Conservation (phyloP, 2,329 filamentous ascomycete genomes). For the Penicillium sp. region DNA sequence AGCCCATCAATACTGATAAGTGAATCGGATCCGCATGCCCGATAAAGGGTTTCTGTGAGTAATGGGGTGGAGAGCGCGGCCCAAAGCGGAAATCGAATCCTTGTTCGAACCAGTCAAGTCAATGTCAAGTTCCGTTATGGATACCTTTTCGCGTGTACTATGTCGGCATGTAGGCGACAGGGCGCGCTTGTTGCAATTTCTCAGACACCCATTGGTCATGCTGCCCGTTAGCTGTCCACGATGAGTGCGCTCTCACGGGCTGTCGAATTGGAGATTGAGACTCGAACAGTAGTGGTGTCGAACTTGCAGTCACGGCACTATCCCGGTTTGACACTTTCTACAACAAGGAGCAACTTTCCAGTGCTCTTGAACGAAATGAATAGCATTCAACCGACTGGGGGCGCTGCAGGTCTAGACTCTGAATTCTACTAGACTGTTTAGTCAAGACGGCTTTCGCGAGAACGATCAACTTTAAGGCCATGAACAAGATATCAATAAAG, state of each 20-base stretch:
- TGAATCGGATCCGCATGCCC: conserved; percentile 17
- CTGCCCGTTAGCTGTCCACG: background rate
- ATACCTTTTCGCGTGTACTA: background rate
- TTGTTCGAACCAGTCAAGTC: background rate
- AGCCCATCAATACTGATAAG: background rate
- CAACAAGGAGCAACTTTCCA: too few relatives aligned
- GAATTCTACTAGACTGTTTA: conserved; percentile 1
- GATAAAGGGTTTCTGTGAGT: conserved; percentile 20
- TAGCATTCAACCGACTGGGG: conserved; percentile 24
- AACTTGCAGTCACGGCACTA: background rate
- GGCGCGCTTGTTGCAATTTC: background rate
- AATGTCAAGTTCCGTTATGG: background rate
- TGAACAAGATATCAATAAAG: background rate
- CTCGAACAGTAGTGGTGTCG: background rate
- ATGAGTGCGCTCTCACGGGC: background rate
- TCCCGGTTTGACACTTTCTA: background rate
- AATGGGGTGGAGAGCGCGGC: conserved; percentile 16
- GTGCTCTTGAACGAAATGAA: conserved; percentile 13
- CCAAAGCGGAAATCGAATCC: conserved; percentile 21
- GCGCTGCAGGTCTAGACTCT: background rate
- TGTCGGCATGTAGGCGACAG: background rate
- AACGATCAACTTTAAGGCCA: background rate
- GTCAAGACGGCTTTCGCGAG: background rate
- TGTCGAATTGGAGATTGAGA: background rate
- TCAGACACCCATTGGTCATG: background rate